Evolutionary conservation across 352 stramenopile genomes (phyloP).

Genomic region (Globisporangium takayamanum): DNA sequence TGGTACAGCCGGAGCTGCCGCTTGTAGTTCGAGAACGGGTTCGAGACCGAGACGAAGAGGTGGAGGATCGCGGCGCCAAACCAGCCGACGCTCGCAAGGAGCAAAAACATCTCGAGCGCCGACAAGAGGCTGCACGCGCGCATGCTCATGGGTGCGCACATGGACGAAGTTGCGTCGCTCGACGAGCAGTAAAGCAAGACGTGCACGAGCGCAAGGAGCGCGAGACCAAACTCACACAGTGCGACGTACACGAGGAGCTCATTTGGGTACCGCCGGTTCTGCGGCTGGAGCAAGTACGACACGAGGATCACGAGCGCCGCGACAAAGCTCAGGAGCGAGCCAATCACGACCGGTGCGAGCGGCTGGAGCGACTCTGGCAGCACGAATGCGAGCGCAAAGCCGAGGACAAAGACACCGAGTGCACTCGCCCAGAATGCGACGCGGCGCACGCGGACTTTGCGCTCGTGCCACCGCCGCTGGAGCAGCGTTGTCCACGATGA

Average conservation of each 20-base stretch:
- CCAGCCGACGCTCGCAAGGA: constrained; percentile 56
- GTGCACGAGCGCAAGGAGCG: constrained; percentile 35
- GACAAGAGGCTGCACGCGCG: constrained; percentile 27
- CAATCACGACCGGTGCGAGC: constrained; percentile 40
- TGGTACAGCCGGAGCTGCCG: constrained; percentile 52
- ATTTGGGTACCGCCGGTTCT: constrained; percentile 43
- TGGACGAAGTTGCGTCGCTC: constrained; percentile 1
- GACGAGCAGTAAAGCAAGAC: constrained; percentile 36
- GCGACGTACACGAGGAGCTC: constrained; percentile 62
- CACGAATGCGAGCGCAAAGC: constrained; percentile 41
- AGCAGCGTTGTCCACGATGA: constrained; percentile 23
- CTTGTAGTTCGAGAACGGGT: constrained; percentile 73
- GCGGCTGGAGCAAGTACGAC: constrained; percentile 37
- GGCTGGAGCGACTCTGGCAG: constrained; percentile 26
- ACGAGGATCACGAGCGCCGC: constrained; percentile 43
- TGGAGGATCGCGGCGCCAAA: constrained; percentile 66
- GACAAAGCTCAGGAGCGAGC: constrained; percentile 41
- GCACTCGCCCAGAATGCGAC: constrained; percentile 28
- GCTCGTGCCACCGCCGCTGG: constrained; percentile 23
- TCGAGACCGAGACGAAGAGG: constrained; percentile 67
- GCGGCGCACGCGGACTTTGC: constrained; percentile 13
- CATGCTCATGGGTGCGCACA: constrained; percentile 33
- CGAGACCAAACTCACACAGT: constrained; percentile 50
- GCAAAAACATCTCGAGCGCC: constrained; percentile 52
- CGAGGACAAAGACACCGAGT: constrained; percentile 23